phyloP scores from a whole-genome alignment of 148 eudicot genomes.

The Nepenthes mirabilis region DNA sequence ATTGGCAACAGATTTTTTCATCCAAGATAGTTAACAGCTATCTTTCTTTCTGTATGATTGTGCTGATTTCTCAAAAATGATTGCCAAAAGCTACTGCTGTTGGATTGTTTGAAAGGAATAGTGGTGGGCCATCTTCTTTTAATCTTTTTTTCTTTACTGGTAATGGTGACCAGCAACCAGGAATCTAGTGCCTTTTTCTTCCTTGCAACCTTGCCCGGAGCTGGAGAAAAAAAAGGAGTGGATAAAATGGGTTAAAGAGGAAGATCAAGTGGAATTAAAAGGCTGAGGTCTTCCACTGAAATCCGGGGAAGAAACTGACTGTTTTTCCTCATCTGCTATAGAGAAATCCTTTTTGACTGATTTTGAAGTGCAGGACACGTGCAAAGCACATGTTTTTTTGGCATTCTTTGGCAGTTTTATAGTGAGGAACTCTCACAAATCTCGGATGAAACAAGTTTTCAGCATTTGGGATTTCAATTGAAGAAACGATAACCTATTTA shows the following conservation, averaged over 20 bases:
- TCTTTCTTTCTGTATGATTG: slow-evolving; percentile 3
- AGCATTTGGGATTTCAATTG: slow-evolving; percentile 8
- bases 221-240: slow-evolving; percentile 15
- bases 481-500: slow-evolving; percentile 3
- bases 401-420: slow-evolving; percentile 19
- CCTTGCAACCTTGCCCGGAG: slow-evolving; percentile 16
- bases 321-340: slow-evolving; percentile 11
- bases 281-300: slow-evolving; percentile 37
- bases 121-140: not conserved
- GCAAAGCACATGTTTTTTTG: slow-evolving; percentile 22
- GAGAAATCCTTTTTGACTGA: slow-evolving; percentile 14
- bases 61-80: too few relatives aligned
- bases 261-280: slow-evolving; percentile 16
- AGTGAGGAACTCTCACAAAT: not conserved
- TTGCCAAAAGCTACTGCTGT: not conserved
- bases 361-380: slow-evolving; percentile 29
- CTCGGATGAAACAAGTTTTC: slow-evolving; percentile 12
- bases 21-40: too few relatives aligned
- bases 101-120: not conserved
- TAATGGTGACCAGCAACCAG: slow-evolving; percentile 35
- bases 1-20: too few relatives aligned
- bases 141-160: slow-evolving; percentile 3
- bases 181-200: slow-evolving; percentile 36
- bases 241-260: slow-evolving; percentile 14
- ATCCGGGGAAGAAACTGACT: slow-evolving; percentile 22